Base-by-base conservation (phyloP, 2,329 filamentous ascomycete genomes). In the Cadophora sp. region DNA sequence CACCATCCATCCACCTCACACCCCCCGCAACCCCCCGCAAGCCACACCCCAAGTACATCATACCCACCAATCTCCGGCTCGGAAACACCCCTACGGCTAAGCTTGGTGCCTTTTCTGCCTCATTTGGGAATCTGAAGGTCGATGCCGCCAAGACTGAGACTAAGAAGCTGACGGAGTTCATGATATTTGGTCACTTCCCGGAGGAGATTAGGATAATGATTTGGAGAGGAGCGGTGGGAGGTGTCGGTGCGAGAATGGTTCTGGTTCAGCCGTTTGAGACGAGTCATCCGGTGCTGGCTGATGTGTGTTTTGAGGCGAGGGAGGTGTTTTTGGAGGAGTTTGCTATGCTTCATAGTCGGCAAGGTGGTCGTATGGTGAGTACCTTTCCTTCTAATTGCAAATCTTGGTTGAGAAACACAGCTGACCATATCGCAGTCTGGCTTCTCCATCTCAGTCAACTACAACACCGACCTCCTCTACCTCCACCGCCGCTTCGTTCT, bases 311-410 rank as follows among this genome's bases (percentile, higher is more conserved):
- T 27, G 56, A 59, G 27, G 56, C 39, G 11, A 39, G 56, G 5
- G 14, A 1, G 3, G 56, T 43, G 39, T 59, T 59, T 16, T 20
- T 59, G 13, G 56, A 43, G n/a, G 39, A 59, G 36, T 59, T 45
- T 45, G 11, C 16, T 45, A n/a, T 59, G 20, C 41, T 27, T 13
- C 39, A 59, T 30, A 59, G 56, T 9, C 36, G 36, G 45, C 56
- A 59, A 45, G 22, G 27, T 45, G 56, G 56, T 45, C 56, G 56
- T n/a, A 59, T 45, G 53, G 50, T 53, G 30, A 53, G 50, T 18
- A n/a, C 4, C 9, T 6, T 6, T n/a, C 50, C 20, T 13, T 6
- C 27, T 11, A 8, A 39, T 50, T 11, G 14, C 22, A 4, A 14
- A 13, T 1, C 22, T 50, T 50, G 20, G 24, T 50, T 6, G 8